A percentile compares a stretch with the other conserved stretches of the same genome.
phyloP scores from a whole-genome alignment of 2,329 filamentous ascomycete genomes.

The Cladosporium sp. region DNA sequence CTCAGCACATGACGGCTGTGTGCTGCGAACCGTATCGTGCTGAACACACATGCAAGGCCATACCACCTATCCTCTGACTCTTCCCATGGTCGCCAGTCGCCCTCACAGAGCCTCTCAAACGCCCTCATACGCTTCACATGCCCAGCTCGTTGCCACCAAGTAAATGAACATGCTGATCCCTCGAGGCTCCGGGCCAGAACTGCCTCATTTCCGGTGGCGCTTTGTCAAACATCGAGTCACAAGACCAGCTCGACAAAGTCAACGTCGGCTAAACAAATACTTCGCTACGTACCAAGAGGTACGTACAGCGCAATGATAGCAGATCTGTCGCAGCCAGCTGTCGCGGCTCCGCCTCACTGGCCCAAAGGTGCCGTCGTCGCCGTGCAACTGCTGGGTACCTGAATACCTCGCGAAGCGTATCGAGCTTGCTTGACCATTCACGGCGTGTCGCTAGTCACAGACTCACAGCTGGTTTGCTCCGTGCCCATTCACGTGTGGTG shows the following conservation, averaged over 20 bases:
- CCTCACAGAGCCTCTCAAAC: too few relatives aligned
- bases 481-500: constrained; percentile 1
- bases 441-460: not conserved
- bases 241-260: constrained; percentile 5
- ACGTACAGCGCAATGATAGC: not conserved
- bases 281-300: constrained; percentile 5
- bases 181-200: not conserved
- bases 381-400: constrained; percentile 1
- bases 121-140: too few relatives aligned
- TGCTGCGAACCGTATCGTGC: too few relatives aligned
- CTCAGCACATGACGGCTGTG: too few relatives aligned
- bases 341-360: constrained; percentile 5
- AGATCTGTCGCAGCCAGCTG: constrained; percentile 7
- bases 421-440: constrained; percentile 1
- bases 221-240: constrained; percentile 7
- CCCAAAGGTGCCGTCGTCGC: not conserved
- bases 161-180: too few relatives aligned
- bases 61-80: too few relatives aligned
- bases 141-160: too few relatives aligned
- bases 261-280: constrained; percentile 6
- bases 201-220: constrained; percentile 8
- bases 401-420: constrained; percentile 9
- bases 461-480: not conserved
- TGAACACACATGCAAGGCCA: too few relatives aligned
- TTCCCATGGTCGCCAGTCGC: too few relatives aligned